Base-by-base conservation (phyloP, 2,329 filamentous ascomycete species). In the Penicillium sp. region DNA sequence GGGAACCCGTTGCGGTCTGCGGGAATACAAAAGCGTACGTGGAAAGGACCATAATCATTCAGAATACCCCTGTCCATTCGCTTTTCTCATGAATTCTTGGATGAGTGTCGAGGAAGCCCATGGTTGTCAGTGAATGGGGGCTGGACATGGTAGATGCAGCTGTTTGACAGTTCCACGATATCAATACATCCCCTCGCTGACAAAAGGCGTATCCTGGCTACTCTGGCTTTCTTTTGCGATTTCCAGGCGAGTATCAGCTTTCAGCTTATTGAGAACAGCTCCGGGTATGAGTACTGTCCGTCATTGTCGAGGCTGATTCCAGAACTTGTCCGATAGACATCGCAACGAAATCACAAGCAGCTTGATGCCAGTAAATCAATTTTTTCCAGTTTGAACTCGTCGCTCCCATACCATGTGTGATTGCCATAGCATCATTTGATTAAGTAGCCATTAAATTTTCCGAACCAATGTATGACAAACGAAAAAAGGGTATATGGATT, bases 151-250 rank as follows among this genome's bases (percentile, higher is more conserved):
- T 57, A n/a, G 46, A 33, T 52, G 61, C 59, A 10, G 59, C 28
- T 7, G 43, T 55, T 22, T 59, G 51, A 14, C 57, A 46, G 10
- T 49, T 30, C 64, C 64, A 65, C 7, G 57, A 55, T 14, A 49
- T 54, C 30, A 65, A 51, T 6, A 65, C 57, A 45, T 65, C 64
- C 55, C 43, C 19, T 64, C 59, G 19, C 59, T 65, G 8, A 61
- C 45, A 43, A 57, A 61, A 0, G 59, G 57, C 6, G 30, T 13
- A 8, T 30, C 13, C 5, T 59, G 55, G 13, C 5, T 13, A 1
- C 26, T 40, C 5, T 16, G 28, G 6, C 4, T 35, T 4, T 6
- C 13, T 10, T 14, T 6, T 11, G 46, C 33, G 7, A 63, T 19
- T 1, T 61, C 60, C 10, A 33, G 4, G n/a, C 53, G 51, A 8